Percentiles rank a stretch among this genome's conserved stretches.
Conservation (phyloP, 208 protist genomes). For the Leishmania amazonensis region DNA sequence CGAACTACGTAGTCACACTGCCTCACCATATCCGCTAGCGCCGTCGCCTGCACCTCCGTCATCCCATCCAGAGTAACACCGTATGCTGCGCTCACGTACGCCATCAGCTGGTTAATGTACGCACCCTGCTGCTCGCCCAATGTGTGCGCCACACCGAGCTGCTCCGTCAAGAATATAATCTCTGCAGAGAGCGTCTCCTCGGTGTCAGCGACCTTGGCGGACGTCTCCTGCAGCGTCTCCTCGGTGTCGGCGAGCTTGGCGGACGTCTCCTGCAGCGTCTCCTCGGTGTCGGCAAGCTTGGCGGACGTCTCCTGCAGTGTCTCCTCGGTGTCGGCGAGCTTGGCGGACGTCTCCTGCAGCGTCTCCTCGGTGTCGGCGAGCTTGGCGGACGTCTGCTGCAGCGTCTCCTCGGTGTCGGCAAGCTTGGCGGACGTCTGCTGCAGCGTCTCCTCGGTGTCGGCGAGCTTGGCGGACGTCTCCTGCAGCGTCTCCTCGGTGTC, state of each 20-base stretch:
- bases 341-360: conserved; percentile 2
- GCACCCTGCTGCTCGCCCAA: conserved; percentile 15
- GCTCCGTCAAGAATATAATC: conserved; percentile 22
- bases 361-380: conserved; percentile 3
- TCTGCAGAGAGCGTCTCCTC: conserved; percentile 19
- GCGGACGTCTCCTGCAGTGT: conserved; percentile 26
- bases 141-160: conserved; percentile 16
- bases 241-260: conserved; percentile 32
- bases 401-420: too few species aligned
- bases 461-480: too few species aligned
- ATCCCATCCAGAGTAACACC: conserved; percentile 35
- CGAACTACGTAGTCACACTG: conserved; percentile 19
- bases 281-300: conserved; percentile 20
- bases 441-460: too few species aligned
- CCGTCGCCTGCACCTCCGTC: conserved; percentile 34
- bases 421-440: too few species aligned
- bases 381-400: too few species aligned
- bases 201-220: conserved; percentile 40
- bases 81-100: conserved; percentile 23
- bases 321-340: conserved; percentile 20
- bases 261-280: conserved; percentile 3
- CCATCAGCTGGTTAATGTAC: conserved; percentile 27
- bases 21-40: conserved; percentile 31
- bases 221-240: conserved; percentile 29
- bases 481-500: too few species aligned